Conservation (phyloP, 2,329 filamentous ascomycete genomes). For the Sporothrix euskadiensis region DNA sequence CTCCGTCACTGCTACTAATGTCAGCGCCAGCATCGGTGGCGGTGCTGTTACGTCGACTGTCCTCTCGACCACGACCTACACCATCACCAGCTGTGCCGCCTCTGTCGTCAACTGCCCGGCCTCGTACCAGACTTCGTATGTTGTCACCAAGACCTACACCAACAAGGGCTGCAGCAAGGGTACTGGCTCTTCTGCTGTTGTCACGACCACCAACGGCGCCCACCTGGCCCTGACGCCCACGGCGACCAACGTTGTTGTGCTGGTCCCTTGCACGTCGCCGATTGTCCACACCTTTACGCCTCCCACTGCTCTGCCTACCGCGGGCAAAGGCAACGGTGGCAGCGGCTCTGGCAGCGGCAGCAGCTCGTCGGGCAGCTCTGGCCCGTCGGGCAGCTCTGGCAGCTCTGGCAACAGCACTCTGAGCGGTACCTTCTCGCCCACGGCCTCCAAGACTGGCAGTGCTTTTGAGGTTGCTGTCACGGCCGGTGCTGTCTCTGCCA, state of each 20-base stretch:
- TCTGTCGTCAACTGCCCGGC: constrained; percentile 39
- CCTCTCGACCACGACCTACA: constrained; percentile 36
- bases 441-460: neutral
- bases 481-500: constrained; percentile 9
- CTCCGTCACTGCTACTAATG: neutral
- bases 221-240: constrained; percentile 22
- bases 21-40: neutral
- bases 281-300: constrained; percentile 50
- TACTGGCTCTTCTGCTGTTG: neutral
- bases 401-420: constrained; percentile 7
- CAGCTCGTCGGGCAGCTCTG: neutral
- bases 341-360: neutral
- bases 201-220: constrained; percentile 19
- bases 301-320: constrained; percentile 47
- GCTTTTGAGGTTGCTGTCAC: constrained; percentile 18
- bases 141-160: constrained; percentile 35
- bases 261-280: constrained; percentile 34
- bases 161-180: neutral
- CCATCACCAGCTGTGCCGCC: constrained; percentile 38
- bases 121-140: constrained; percentile 35
- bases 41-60: constrained; percentile 35
- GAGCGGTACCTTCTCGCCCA: constrained; percentile 19
- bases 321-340: neutral
- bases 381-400: neutral
- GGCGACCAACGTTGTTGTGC: constrained; percentile 34